Evolutionary conservation across 257 asterid species (phyloP), one percentile per base, ranked within the genome.

Genomic region (Solanum appendiculatum): DNA sequence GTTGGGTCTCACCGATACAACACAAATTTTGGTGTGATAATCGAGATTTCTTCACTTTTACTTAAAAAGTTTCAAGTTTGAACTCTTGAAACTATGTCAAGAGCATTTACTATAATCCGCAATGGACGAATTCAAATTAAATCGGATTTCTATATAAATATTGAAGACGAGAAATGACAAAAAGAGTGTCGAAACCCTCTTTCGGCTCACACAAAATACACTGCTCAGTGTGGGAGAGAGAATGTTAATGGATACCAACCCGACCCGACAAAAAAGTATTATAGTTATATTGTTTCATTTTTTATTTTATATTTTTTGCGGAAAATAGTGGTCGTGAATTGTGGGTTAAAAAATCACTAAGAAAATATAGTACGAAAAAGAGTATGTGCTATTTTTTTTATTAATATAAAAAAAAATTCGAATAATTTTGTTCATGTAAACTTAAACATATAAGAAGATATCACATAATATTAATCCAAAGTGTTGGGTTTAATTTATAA

Each of bases 91-190:
- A 60, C 8, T 3, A 0, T 21, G 0, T 56, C 27, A 2, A 8
- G 12, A 21, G 12, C 3, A 1, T 56, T 56, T 8, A 7, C 2
- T 56, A 20, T 20, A 7, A 5, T 56, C 3, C 10, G 10, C 3
- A 4, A 8, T 21, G 0, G 6, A 4, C 0, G 0, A 23, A 10
- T 60, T n/a, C 0, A n/a, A 60, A n/a, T 10, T n/a, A 2, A 10
- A 60, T n/a, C 2, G 3, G 9, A 2, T 58, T 21, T 58, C 14
- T 9, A 23, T 1, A 0, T 21, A 13, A 21, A 56, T 56, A 56
- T 0, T 8, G 0, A 60, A 21, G 0, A 3, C 9, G 68, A 58
- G 0, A 60, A 23, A 9, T 60, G n/a, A 4, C 16, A 1, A 10
- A 2, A 10, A 10, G 69, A 4, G 69, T 13, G 69, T n/a, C 23